Evolutionary conservation across 306 rosid genomes (phyloP), one percentile per base, ranked within the genome.

Genomic region (Sicyos baderoa): DNA sequence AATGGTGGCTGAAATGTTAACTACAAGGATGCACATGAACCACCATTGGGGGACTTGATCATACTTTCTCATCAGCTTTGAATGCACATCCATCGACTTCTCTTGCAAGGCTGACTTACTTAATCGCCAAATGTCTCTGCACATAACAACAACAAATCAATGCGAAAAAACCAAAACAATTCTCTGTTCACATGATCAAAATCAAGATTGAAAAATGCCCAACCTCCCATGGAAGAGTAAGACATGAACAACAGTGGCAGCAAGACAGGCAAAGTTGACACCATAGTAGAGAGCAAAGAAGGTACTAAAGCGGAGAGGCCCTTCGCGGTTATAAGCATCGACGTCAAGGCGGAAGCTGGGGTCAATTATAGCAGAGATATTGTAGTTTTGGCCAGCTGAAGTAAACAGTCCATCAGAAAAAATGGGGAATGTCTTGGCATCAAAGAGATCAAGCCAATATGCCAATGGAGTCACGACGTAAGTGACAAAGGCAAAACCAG

Each of bases 31-130:
- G 79, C 85, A 80, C 35, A 76, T 15, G 78, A 90, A 90, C 97
- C 97, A 90, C 92, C 90, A 84, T 72, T 84, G 84, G 6, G 97
- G 95, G 70, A 90, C 92, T 83, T 83, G 90, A 72, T 81, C 75
- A 45, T 84, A 54, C 52, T 83, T 84, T 42, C 87, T 81, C 97
- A 90, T 88, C 65, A 84, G 87, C 74, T 84, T 90, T 4, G 97
- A 88, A 79, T 90, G 97, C 81, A 90, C 87, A 61, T 90, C 95
- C 72, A 74, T 80, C 77, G 67, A 73, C 73, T 88, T 86, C 70
- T 81, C 82, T 71, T 80, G 78, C 77, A 90, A 76, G 37, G 87
- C 91, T 74, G 95, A 86, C 84, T 75, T 88, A 68, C 92, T 88
- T 45, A 86, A 82, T 75, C 82, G 71, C 89, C 79, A 73, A 63